Base-by-base conservation (phyloP, 108 stramenopile species). In the Pseudonitzschia multiseries region DNA sequence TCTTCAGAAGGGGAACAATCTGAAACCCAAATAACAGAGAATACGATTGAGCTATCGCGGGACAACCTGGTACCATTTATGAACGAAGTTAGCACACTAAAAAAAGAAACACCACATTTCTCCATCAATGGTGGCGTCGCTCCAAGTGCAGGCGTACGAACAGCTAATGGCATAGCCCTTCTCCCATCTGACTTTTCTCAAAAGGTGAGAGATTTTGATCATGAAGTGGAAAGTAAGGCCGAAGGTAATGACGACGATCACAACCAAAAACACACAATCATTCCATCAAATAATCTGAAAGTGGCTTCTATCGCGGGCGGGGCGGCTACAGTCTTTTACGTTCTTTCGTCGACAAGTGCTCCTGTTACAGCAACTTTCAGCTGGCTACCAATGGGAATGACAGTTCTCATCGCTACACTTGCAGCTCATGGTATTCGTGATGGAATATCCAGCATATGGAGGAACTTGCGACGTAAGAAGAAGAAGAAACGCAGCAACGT, bases 291-390 rank as follows among this genome's bases (percentile, higher is more conserved):
- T 17, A 33, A 62, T 31, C 13, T 33, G 17, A 41, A 40, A 41
- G 32, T 62, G 61, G 61, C 61, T 40, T 31, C 26, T 62, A 29
- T 40, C 10, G 12, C 40, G 8, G 61, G 61, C 27, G 61, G 61
- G 13, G 15, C 33, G 14, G 61, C 61, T 40, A 62, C 61, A 17
- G 29, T 13, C 20, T 17, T 40, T 28, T 62, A 40, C 20, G 26
- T 62, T 40, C 32, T 62, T 62, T 40, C 61, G n/a, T 33, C 33
- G 12, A 21, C 36, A 9, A 21, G n/a, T 40, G 26, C 15, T 62
- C 9, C 33, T 40, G 36, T 33, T 2, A 40, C 61, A 33, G 32
- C 33, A 62, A 1, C 20, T 36, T 14, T 31, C 4, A 31, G 57
- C 24, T 59, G 27, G 57, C 12, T 59, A 31, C 57, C 57, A n/a